Evolutionary conservation across 306 rosid species (phyloP).

Genomic region (Trichosanthes cucumerina): DNA sequence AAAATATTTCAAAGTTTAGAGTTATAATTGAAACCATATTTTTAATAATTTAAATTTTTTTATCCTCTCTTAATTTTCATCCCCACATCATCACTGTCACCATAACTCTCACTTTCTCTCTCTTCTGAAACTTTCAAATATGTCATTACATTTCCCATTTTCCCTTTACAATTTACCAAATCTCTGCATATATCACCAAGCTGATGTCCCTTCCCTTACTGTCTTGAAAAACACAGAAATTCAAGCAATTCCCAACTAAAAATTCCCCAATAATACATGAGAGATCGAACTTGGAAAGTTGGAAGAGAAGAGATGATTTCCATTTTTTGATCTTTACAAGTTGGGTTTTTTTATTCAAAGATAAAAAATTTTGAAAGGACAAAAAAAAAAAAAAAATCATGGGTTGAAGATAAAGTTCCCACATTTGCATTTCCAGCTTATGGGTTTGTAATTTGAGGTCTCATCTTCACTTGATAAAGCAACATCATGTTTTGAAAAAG

Average conservation of each 20-base stretch:
- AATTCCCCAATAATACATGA: neutral
- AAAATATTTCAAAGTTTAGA: too few species aligned
- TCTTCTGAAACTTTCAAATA: neutral
- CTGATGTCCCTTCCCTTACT: neutral
- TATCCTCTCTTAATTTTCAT: neutral
- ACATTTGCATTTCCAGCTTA: conserved; percentile 86
- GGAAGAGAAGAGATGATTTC: neutral
- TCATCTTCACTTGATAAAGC: conserved; percentile 42
- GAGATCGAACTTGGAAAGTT: neutral
- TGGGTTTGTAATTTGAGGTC: conserved; percentile 70
- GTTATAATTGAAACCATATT: too few species aligned
- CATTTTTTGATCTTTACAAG: neutral
- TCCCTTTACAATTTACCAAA: neutral
- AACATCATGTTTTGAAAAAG: neutral
- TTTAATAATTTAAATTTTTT: too few species aligned
- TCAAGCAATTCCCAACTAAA: neutral
- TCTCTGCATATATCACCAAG: neutral
- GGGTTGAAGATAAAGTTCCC: conserved; percentile 63
- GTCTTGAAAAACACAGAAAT: conserved; percentile 1
- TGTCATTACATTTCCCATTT: neutral
- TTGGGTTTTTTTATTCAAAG: neutral
- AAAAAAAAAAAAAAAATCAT: conserved; percentile 9
- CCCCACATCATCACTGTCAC: neutral
- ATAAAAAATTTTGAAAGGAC: neutral
- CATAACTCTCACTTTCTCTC: neutral